Percentiles rank a stretch among this genome's conserved stretches.
phyloP scores from a whole-genome alignment of 2,329 filamentous ascomycete genomes.

The Pyrenophora tritici-repentis region DNA sequence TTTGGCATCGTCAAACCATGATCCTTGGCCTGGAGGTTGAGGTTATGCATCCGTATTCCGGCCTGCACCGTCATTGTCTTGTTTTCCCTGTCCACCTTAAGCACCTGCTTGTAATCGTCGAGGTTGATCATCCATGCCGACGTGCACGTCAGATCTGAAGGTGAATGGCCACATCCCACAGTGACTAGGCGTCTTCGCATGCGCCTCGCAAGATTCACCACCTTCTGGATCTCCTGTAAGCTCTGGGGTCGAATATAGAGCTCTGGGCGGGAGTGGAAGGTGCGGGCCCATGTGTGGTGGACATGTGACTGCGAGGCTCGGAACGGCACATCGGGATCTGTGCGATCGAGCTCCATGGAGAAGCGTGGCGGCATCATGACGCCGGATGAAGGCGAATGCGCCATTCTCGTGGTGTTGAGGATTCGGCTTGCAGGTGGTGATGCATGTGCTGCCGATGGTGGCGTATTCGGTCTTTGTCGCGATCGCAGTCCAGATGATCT shows the following conservation, averaged over 20 bases:
- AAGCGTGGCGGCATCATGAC: slow-evolving; percentile 49
- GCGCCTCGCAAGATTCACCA: slow-evolving; percentile 76
- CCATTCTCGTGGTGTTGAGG: slow-evolving; percentile 27
- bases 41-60: slow-evolving; percentile 79
- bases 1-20: slow-evolving; percentile 86
- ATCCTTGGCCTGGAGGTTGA: slow-evolving; percentile 75
- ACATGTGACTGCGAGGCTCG: slow-evolving; percentile 72
- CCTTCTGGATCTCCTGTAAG: slow-evolving; percentile 79
- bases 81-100: slow-evolving; percentile 69
- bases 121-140: slow-evolving; percentile 95
- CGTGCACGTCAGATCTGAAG: slow-evolving; percentile 88
- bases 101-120: slow-evolving; percentile 75
- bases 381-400: slow-evolving; percentile 25
- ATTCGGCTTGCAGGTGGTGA: not conserved
- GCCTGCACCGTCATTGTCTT: slow-evolving; percentile 77
- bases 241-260: slow-evolving; percentile 86
- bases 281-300: slow-evolving; percentile 94
- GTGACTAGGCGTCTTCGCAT: slow-evolving; percentile 82
- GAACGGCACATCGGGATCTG: slow-evolving; percentile 72
- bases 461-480: not conserved
- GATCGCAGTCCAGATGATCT: slow-evolving; percentile 13
- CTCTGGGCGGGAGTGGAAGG: slow-evolving; percentile 86
- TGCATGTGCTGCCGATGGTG: slow-evolving; percentile 1
- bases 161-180: slow-evolving; percentile 90
- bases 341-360: slow-evolving; percentile 60